Evolutionary conservation across 192 early-diverging fungal genomes (phyloP), one percentile per base, ranked within the genome.

Genomic region (Backusella tuberculispora): DNA sequence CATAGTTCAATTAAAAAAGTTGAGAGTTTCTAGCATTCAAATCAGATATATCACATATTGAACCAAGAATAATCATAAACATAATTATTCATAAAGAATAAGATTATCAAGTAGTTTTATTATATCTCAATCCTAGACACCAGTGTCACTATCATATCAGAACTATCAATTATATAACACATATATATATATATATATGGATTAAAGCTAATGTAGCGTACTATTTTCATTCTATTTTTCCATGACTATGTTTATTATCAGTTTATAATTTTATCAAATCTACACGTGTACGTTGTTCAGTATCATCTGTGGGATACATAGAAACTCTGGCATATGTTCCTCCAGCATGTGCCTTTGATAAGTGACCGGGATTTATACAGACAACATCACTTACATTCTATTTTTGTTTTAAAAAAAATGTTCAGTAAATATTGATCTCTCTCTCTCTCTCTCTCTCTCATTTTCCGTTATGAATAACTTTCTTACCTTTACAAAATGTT

Each of bases 361-460:
- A 77, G 37, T 88, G 81, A 0, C 95, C 95, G 0, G 98, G 94
- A 74, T 99, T 99, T 38, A 99, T 80, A 74, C 95, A 85, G 0
- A 98, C 74, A 0, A 88, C 87, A 65, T 92, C 90, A 42, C 94
- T 93, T 7, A 95, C 53, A 12, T 60, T 60, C 87, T 8, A 79
- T 81, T 81, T 85, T 72, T 19, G 26, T 40, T 15, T 70, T 71
- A 9, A 14, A 10, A 29, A 40, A 12, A 19, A 15, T 38, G n/a
- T 8, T 26, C 4, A 7, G 4, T 71, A 8, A 17, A 4, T 46
- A 43, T 71, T 48, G 3, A 50, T 6, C 17, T 29, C 12, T 14
- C 8, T 50, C 9, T 37, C 42, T 3, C 0, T 7, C 38, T 4
- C 47, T 48, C n/a, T n/a, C n/a, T n/a, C n/a, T n/a, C n/a, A n/a